Percentiles rank a stretch among this genome's conserved stretches.
phyloP scores from a whole-genome alignment of 257 asterid species.

The Gynochthodes officinalis region DNA sequence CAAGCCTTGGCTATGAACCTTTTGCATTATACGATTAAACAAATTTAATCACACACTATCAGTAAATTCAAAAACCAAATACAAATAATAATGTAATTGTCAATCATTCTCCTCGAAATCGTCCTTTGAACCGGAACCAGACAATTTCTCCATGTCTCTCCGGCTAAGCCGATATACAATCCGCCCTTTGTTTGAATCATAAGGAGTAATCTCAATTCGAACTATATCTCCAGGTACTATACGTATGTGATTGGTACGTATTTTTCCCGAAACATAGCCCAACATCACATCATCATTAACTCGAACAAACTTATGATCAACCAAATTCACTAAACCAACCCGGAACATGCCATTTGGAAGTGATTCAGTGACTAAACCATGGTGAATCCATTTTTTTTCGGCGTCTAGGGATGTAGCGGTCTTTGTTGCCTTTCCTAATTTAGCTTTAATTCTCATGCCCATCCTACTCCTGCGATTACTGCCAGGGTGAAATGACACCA shows the following conservation, averaged over 20 bases:
- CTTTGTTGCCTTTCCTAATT: constrained; percentile 5
- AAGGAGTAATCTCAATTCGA: background rate
- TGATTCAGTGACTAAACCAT: constrained; percentile 5
- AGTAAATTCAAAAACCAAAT: background rate
- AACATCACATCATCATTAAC: background rate
- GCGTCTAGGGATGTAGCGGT: background rate
- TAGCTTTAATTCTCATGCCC: background rate
- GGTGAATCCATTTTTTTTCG: constrained; percentile 6
- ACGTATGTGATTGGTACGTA: background rate
- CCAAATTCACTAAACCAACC: background rate
- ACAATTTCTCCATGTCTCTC: constrained; percentile 3
- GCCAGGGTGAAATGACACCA: background rate
- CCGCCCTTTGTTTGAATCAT: constrained; percentile 7
- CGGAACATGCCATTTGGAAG: constrained; percentile 13
- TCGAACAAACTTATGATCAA: constrained; percentile 4
- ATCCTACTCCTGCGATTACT: background rate
- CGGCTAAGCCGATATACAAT: constrained; percentile 2
- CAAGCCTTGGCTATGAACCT: no score
- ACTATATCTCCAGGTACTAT: constrained; percentile 4
- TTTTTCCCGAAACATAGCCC: constrained; percentile 7
- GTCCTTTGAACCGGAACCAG: background rate
- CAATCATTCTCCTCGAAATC: background rate
- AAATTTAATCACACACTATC: background rate
- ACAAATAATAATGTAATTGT: background rate
- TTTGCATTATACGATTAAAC: no score